phyloP scores from a whole-genome alignment of 2,329 filamentous ascomycete genomes.

The Elsinoe arachidis region DNA sequence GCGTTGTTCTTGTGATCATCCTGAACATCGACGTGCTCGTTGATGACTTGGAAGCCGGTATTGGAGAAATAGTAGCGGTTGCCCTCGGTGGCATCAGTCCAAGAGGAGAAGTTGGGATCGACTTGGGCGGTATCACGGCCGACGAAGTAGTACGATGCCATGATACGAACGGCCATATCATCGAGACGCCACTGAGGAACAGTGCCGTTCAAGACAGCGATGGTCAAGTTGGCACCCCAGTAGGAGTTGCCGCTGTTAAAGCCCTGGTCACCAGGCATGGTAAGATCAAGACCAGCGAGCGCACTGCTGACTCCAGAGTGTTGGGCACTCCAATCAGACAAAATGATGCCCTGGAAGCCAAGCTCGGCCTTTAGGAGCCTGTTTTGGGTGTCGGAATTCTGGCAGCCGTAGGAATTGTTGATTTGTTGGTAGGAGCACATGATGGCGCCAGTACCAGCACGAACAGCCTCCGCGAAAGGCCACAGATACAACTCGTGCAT shows the following conservation, averaged over 20 bases:
- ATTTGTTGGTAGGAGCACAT: constrained; percentile 64
- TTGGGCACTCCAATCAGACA: constrained; percentile 69
- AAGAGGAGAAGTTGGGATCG: constrained; percentile 70
- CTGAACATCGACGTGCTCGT: constrained; percentile 78
- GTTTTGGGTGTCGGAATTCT: constrained; percentile 70
- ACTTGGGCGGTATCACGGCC: constrained; percentile 50
- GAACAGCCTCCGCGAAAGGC: constrained; percentile 45
- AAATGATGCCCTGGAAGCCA: constrained; percentile 71
- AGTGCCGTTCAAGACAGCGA: constrained; percentile 82
- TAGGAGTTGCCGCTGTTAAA: constrained; percentile 66
- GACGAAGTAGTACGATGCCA: constrained; percentile 58
- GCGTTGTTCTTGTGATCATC: constrained; percentile 63
- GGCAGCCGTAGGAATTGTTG: constrained; percentile 72
- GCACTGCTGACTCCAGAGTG: constrained; percentile 60
- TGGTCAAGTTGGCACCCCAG: constrained; percentile 81
- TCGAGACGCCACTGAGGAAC: constrained; percentile 77
- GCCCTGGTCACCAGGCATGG: constrained; percentile 74
- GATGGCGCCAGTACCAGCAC: constrained; percentile 41
- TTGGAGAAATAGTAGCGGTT: constrained; percentile 56
- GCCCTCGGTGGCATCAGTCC: constrained; percentile 69
- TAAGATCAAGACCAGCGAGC: constrained; percentile 71
- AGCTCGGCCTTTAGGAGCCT: constrained; percentile 69
- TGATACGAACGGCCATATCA: constrained; percentile 81
- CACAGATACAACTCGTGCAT: constrained; percentile 57
- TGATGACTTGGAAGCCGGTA: constrained; percentile 56